These are phyloP conservation scores for Neurospora cerealis DNA, from an alignment of 495 filamentous ascomycete species.

Conservation along the genomic window DNA sequence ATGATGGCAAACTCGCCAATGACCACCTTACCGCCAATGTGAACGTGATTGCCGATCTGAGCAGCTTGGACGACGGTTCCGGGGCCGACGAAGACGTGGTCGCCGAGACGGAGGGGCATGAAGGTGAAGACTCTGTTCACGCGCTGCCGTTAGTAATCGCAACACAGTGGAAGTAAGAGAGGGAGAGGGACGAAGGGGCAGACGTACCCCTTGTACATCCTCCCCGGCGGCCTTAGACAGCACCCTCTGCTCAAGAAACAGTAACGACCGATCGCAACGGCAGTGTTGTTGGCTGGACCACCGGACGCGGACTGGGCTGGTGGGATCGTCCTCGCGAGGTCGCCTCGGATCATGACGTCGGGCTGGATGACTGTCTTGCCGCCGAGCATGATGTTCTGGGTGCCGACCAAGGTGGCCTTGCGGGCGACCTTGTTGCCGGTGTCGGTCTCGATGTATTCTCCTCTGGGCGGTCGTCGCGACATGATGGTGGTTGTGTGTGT, in stretches of 20 bases:
- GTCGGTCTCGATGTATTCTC: slow-evolving; percentile 97
- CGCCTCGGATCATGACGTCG: slow-evolving; percentile 84
- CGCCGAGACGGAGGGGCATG: slow-evolving; percentile 81
- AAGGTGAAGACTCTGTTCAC: slow-evolving; percentile 48
- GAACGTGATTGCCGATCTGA: slow-evolving; percentile 67
- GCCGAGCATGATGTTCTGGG: slow-evolving; percentile 93
- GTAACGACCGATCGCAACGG: slow-evolving; percentile 82
- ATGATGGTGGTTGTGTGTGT: slow-evolving; percentile 43
- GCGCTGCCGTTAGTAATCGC: not conserved
- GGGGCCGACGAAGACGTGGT: slow-evolving; percentile 82
- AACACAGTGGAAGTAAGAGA: not conserved
- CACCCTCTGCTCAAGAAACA: slow-evolving; percentile 69
- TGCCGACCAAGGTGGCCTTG: slow-evolving; percentile 79
- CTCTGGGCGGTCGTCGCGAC: slow-evolving; percentile 68
- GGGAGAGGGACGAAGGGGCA: not conserved
- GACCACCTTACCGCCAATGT: slow-evolving; percentile 63
- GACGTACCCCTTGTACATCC: slow-evolving; percentile 54
- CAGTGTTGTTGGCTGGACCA: slow-evolving; percentile 41
- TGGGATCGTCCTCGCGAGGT: slow-evolving; percentile 54
- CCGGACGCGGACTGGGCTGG: slow-evolving; percentile 22
- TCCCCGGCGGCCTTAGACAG: slow-evolving; percentile 66
- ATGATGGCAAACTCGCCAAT: slow-evolving; percentile 80
- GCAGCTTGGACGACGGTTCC: slow-evolving; percentile 67
- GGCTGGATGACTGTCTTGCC: slow-evolving; percentile 91
- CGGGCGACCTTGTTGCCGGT: slow-evolving; percentile 98